These are phyloP conservation scores for Naganishia randhawae DNA, from an alignment of 768 basidiomycete species.

Conservation along the genomic window DNA sequence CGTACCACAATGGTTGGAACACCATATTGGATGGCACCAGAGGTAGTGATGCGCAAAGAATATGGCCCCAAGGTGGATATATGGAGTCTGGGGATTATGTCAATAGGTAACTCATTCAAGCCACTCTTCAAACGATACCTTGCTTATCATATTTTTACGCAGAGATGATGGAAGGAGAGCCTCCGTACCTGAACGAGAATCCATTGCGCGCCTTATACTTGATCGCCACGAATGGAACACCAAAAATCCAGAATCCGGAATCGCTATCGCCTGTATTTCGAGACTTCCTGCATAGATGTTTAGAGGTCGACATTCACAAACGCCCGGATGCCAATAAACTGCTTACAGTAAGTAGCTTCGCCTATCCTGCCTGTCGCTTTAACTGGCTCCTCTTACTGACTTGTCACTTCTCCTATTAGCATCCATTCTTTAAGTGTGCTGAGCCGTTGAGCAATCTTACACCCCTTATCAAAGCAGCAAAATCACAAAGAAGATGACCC, in stretches of 20 bases:
- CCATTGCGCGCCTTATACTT: constrained; percentile 89
- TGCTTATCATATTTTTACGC: neutral
- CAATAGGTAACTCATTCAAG: constrained; percentile 58
- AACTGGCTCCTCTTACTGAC: constrained; percentile 15
- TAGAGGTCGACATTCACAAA: constrained; percentile 94
- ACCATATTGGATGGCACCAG: constrained; percentile 99
- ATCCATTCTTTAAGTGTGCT: constrained; percentile 80
- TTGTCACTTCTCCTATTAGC: constrained; percentile 53
- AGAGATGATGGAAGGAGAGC: constrained; percentile 97
- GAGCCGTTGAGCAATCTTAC: constrained; percentile 82
- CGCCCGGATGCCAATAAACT: constrained; percentile 79
- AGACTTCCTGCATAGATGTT: constrained; percentile 79
- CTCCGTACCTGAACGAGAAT: constrained; percentile 91
- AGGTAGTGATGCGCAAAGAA: constrained; percentile 94
- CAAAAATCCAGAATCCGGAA: constrained; percentile 88
- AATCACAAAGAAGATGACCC: constrained; percentile 54
- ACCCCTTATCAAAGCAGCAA: constrained; percentile 85
- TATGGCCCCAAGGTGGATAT: constrained; percentile 96
- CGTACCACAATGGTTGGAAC: constrained; percentile 98
- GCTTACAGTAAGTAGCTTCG: constrained; percentile 60
- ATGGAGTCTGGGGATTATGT: constrained; percentile 97
- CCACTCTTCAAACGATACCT: neutral
- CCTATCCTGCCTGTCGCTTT: no score
- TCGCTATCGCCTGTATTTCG: constrained; percentile 70
- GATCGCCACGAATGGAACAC: constrained; percentile 97